These are phyloP conservation scores for Rhynchosporium graminicola DNA, from an alignment of 2,329 filamentous ascomycete species.

Conservation along the genomic window DNA sequence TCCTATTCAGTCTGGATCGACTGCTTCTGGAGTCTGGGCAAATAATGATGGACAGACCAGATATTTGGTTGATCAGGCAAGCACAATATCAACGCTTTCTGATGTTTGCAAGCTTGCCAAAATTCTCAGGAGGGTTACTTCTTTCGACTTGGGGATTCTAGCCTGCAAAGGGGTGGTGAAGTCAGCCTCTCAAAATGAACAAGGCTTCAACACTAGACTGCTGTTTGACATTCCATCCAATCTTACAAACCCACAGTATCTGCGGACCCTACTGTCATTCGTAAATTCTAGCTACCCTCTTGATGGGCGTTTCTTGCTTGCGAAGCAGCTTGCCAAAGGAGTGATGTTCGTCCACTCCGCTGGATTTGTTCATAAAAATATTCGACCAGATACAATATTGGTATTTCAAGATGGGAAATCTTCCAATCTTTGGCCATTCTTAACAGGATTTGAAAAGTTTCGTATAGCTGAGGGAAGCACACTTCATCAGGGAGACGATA, in stretches of 20 bases:
- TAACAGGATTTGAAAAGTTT: constrained; percentile 28
- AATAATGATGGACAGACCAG: too few relatives aligned
- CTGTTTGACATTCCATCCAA: constrained; percentile 24
- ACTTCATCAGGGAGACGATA: constrained; percentile 18
- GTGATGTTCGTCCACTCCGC: constrained; percentile 38
- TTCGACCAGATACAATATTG: constrained; percentile 41
- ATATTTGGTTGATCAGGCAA: too few relatives aligned
- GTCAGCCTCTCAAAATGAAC: too few relatives aligned
- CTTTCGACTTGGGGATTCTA: too few relatives aligned
- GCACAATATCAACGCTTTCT: too few relatives aligned
- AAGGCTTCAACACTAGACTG: too few relatives aligned
- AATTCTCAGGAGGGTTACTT: too few relatives aligned
- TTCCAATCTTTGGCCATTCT: constrained; percentile 18
- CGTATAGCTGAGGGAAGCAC: constrained; percentile 26
- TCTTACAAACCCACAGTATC: constrained; percentile 18
- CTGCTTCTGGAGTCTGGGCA: too few relatives aligned
- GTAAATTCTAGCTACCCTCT: constrained; percentile 22
- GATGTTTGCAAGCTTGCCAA: too few relatives aligned
- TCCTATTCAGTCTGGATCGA: too few relatives aligned
- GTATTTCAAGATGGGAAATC: constrained; percentile 29
- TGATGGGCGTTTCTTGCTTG: constrained; percentile 30
- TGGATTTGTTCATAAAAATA: constrained; percentile 42
- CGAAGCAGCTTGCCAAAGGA: constrained; percentile 37
- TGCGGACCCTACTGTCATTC: constrained; percentile 18
- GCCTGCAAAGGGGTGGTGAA: too few relatives aligned